A percentile compares a stretch with the other conserved stretches of the same genome.
phyloP scores from a whole-genome alignment of 176 grass and related monocot species.

The Triticum dicoccoides region DNA sequence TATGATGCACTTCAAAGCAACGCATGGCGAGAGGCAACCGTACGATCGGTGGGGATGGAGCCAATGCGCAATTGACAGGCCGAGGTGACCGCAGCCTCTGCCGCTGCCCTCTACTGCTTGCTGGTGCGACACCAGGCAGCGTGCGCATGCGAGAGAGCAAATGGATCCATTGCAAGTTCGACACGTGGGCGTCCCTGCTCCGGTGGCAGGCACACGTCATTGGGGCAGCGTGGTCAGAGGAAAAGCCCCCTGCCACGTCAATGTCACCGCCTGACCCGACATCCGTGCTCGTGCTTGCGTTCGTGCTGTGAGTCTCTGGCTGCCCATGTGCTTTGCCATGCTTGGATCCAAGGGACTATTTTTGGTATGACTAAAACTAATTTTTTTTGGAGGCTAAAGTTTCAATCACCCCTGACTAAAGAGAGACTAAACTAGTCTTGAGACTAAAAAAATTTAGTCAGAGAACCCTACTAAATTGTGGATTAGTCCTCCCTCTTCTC shows the following conservation, averaged over 20 bases:
- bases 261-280: not conserved
- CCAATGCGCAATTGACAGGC: not conserved
- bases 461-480: no score
- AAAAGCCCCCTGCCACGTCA: not conserved
- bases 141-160: not conserved
- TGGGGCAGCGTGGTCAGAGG: not conserved
- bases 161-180: not conserved
- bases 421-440: no score
- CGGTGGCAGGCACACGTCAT: not conserved
- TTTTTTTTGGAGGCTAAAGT: no score
- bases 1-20: not conserved
- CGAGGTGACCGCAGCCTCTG: not conserved
- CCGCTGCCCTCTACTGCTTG: not conserved
- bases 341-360: no score
- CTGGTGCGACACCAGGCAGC: not conserved
- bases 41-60: not conserved
- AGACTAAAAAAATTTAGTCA: no score
- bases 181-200: not conserved
- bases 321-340: no score
- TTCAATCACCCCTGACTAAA: no score
- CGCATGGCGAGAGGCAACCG: not conserved
- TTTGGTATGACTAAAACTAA: no score
- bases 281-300: not conserved
- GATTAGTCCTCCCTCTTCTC: no score
- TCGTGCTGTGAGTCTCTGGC: not conserved